phyloP scores from a whole-genome alignment of 108 stramenopile species.

The Pseudonitzschia multiseries region DNA sequence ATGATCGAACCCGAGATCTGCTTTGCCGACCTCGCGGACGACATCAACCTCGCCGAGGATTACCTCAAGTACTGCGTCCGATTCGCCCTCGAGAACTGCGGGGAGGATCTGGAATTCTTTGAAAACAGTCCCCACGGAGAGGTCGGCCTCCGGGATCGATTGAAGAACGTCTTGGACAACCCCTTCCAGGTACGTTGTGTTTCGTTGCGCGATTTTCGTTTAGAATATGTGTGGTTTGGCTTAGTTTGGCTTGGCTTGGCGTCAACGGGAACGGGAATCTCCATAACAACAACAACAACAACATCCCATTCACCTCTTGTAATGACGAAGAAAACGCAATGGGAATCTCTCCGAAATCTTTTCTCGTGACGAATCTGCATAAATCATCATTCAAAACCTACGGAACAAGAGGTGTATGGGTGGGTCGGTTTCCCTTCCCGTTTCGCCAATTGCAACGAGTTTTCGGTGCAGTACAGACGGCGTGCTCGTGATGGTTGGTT shows the following conservation, averaged over 20 bases:
- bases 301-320: slow-evolving; percentile 18
- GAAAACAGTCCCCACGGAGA: slow-evolving; percentile 71
- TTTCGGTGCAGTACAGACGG: too few relatives aligned
- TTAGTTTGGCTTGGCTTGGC: too few relatives aligned
- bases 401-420: slow-evolving; percentile 16
- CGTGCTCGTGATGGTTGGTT: neutral
- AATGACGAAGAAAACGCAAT: slow-evolving; percentile 60
- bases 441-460: neutral
- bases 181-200: slow-evolving; percentile 58
- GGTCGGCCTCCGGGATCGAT: slow-evolving; percentile 57
- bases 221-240: neutral
- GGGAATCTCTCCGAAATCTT: slow-evolving; percentile 69
- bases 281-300: too few relatives aligned
- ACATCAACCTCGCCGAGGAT: slow-evolving; percentile 92
- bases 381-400: slow-evolving; percentile 18
- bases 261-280: too few relatives aligned
- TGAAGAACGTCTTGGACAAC: slow-evolving; percentile 65
- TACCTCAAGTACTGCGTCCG: slow-evolving; percentile 90
- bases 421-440: neutral
- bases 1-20: slow-evolving; percentile 95
- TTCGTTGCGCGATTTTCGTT: too few relatives aligned
- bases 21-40: slow-evolving; percentile 79
- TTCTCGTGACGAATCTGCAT: slow-evolving; percentile 45
- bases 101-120: slow-evolving; percentile 87
- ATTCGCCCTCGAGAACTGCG: slow-evolving; percentile 86